Conservation (phyloP, 345 rosid species). For the Schrenkiella parvula region DNA sequence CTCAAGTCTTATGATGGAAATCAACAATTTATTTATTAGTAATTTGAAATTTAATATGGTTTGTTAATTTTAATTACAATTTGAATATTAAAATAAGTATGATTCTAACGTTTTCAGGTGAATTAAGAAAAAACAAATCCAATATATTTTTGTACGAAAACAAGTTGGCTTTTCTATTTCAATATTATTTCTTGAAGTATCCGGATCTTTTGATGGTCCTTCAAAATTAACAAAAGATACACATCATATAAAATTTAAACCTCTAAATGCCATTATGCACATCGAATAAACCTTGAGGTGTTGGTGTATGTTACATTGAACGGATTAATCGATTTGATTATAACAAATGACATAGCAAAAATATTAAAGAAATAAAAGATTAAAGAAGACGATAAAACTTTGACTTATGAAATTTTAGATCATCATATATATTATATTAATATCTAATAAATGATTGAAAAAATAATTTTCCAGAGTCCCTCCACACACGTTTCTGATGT, state of each 20-base stretch:
- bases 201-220: background rate
- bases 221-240: background rate
- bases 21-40: too few species aligned
- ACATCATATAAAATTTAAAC: background rate
- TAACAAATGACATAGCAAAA: background rate
- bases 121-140: background rate
- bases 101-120: background rate
- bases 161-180: background rate
- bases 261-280: background rate
- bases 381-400: constrained; percentile 20
- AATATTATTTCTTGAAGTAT: background rate
- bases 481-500: constrained; percentile 27
- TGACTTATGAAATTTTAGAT: constrained; percentile 10
- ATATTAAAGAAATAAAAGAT: background rate
- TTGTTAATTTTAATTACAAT: background rate
- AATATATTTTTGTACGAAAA: background rate
- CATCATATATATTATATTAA: background rate
- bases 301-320: background rate
- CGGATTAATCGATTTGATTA: background rate
- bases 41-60: background rate
- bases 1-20: too few species aligned
- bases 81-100: background rate
- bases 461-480: constrained; percentile 6
- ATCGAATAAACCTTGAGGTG: background rate
- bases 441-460: background rate